A percentile compares a stretch with the other conserved stretches of the same genome.
Evolutionary conservation across 148 eudicot species (phyloP).

Genomic region (Spergularia bocconei): DNA sequence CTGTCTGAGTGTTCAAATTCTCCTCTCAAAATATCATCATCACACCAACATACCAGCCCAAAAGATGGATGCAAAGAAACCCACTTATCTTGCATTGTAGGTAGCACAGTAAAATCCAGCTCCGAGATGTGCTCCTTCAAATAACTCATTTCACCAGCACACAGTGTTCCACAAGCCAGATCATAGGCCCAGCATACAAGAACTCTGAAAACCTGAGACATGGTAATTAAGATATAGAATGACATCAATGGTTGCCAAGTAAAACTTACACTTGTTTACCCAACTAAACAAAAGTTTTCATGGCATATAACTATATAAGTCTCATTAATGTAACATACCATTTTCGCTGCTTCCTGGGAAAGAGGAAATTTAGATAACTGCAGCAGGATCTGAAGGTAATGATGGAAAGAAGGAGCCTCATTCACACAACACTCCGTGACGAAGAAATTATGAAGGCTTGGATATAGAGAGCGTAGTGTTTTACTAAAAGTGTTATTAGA

Average conservation of each 20-base stretch:
- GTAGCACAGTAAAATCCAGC: constrained; percentile 62
- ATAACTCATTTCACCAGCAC: constrained; percentile 49
- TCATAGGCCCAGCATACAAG: constrained; percentile 65
- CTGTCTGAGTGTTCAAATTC: constrained; percentile 58
- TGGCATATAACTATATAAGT: background rate
- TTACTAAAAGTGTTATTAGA: constrained; percentile 30
- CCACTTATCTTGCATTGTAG: constrained; percentile 79
- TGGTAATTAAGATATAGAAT: constrained; percentile 12
- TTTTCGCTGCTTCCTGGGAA: constrained; percentile 61
- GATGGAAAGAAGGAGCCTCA: constrained; percentile 46
- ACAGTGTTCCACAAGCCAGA: constrained; percentile 52
- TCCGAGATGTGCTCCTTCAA: constrained; percentile 54
- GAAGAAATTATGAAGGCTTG: constrained; percentile 71
- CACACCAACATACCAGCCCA: constrained; percentile 89
- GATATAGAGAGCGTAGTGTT: constrained; percentile 56
- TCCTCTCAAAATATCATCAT: constrained; percentile 64
- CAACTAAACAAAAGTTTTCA: constrained; percentile 5
- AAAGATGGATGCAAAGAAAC: constrained; percentile 70
- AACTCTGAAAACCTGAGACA: constrained; percentile 68
- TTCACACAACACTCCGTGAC: constrained; percentile 76
- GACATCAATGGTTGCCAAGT: background rate
- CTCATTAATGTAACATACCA: constrained; percentile 36
- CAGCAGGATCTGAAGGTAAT: constrained; percentile 70
- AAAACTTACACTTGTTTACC: background rate
- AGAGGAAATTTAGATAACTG: constrained; percentile 52